Conservation (phyloP, 371 early-diverging fungal species). For the Circinella minor region DNA sequence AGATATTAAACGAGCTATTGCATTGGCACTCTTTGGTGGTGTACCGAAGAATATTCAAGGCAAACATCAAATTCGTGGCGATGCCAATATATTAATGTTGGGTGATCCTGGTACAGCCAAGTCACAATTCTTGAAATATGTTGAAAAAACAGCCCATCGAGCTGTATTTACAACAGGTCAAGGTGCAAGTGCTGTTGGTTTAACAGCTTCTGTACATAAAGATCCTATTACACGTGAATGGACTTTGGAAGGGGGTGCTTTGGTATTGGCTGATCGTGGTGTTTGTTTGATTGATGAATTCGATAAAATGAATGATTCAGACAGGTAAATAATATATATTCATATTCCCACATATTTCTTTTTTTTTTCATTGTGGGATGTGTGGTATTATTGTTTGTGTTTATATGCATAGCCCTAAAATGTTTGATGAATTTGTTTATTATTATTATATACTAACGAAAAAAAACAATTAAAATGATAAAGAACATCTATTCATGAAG, state of each 20-base stretch:
- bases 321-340: conserved; percentile 51
- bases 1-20: conserved; percentile 96
- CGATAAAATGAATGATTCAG: conserved; percentile 92
- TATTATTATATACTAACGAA: no score
- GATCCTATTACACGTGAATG: conserved; percentile 98
- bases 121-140: conserved; percentile 98
- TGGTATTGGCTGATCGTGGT: conserved; percentile 91
- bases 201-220: conserved; percentile 98
- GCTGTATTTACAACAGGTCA: conserved; percentile 99
- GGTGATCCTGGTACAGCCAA: conserved; percentile 99
- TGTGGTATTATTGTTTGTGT: no score
- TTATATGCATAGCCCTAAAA: neutral
- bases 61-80: conserved; percentile 97
- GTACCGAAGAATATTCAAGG: conserved; percentile 92
- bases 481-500: conserved; percentile 92
- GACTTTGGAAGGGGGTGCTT: conserved; percentile 99
- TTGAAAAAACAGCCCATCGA: conserved; percentile 95
- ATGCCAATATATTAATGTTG: conserved; percentile 98
- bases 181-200: conserved; percentile 99
- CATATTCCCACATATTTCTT: neutral
- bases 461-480: neutral
- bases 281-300: conserved; percentile 97
- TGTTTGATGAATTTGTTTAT: neutral
- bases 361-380: no score
- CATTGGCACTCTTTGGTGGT: conserved; percentile 98